phyloP scores from a whole-genome alignment of 139 green algal genomes.

The Limnomonas spitsbergensis region DNA sequence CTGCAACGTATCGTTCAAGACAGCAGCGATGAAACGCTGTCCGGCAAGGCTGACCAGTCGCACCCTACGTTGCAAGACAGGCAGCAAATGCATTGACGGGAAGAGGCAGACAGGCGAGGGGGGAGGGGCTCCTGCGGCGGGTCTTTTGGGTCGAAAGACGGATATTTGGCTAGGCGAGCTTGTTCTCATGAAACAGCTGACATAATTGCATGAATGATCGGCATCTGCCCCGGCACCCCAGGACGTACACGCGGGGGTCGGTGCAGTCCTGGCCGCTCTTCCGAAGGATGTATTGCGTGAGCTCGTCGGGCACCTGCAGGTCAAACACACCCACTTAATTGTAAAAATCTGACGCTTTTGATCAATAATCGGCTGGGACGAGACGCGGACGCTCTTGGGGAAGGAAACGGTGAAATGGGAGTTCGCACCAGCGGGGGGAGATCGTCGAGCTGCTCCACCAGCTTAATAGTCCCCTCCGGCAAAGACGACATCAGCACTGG shows the following conservation, averaged over 20 bases:
- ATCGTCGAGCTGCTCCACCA: slow-evolving; percentile 23
- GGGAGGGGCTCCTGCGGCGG: no score
- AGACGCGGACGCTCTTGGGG: no score
- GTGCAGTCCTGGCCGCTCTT: slow-evolving; percentile 25
- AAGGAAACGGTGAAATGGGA: not conserved
- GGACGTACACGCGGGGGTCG: slow-evolving; percentile 22
- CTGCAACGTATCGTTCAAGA: slow-evolving; percentile 28
- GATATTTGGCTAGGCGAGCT: no score
- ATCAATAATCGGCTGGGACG: not conserved
- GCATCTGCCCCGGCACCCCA: no score
- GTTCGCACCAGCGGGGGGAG: slow-evolving; percentile 16
- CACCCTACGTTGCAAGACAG: slow-evolving; percentile 7
- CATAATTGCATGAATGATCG: no score
- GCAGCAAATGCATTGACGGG: no score
- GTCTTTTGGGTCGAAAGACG: no score
- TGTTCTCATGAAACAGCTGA: no score
- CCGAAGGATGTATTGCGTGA: slow-evolving; percentile 28
- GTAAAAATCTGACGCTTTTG: not conserved
- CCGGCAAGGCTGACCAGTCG: slow-evolving; percentile 25
- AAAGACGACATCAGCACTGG: not conserved
- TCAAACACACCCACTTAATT: not conserved
- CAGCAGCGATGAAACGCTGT: slow-evolving; percentile 29
- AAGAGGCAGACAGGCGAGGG: no score
- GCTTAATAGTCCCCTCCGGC: slow-evolving; percentile 19
- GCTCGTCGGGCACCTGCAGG: slow-evolving; percentile 30